Base-by-base conservation (phyloP, 169 alveolate species). In the Condylostoma magnum region DNA sequence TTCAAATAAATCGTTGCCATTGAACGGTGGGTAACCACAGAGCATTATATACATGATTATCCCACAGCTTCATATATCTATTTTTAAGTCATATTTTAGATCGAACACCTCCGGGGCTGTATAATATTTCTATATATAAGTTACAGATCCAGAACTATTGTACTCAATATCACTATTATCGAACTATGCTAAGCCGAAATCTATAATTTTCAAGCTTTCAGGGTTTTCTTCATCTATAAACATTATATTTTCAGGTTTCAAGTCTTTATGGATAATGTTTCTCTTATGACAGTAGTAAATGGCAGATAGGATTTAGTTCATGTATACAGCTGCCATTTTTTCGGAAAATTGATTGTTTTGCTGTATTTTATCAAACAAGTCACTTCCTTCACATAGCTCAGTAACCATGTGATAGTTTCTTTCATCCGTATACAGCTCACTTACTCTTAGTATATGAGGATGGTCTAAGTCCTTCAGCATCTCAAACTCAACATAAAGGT, bases 381-480 rank as follows among this genome's bases (percentile, higher is more conserved):
- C 90, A 6, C 91, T 89, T n/a, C 95, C 95, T 33, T 69, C 66
- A 41, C 91, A 86, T 38, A 69, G 85, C 69, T 90, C 95, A 83
- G 85, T 82, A 43, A 85, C 83, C 15, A 90, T 51, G 63, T 82
- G 84, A 53, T 82, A 69, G 60, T 70, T 65, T 44, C 74, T 65
- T 18, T 72, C 69, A 46, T 80, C 81, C 38, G 75, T 57, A 69
- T 81, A 87, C 53, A 75, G 84, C 53, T 87, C 94, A 51, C 76
- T 74, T n/a, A 83, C 70, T 67, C 82, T 79, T 20, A 83, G 57
- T 33, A 84, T 71, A 31, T 80, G 79, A 37, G 86, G 79, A 69
- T 84, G 92, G 46, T 79, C 86, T 18, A 84, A 38, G 33, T 65
- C 38, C 43, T 66, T 18, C 25, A 83, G 63, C 31, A 71, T 71